These are phyloP conservation scores for Nematocida sp. DNA, from an alignment of 371 early-diverging fungal genomes.

Conservation along the genomic window DNA sequence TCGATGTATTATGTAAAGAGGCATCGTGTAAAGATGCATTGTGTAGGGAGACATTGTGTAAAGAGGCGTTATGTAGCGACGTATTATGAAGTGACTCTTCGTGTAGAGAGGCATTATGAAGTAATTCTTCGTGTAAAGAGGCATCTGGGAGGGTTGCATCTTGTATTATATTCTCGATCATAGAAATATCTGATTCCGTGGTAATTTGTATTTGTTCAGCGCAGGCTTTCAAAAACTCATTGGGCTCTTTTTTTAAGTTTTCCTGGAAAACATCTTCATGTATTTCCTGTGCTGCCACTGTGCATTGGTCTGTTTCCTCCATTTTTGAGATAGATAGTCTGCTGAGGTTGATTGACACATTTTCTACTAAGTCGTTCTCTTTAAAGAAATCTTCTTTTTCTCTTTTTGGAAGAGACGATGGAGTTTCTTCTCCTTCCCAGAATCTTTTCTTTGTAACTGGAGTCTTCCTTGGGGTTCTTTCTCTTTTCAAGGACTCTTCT, in stretches of 20 bases:
- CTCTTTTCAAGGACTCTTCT: conserved; percentile 33
- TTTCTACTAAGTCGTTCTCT: neutral
- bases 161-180: too few relatives aligned
- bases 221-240: conserved; percentile 36
- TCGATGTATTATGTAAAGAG: too few relatives aligned
- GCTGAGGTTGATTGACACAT: conserved; percentile 22
- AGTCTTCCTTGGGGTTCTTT: conserved; percentile 39
- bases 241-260: conserved; percentile 6
- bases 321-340: conserved; percentile 32
- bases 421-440: conserved; percentile 5
- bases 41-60: too few relatives aligned
- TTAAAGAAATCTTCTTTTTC: neutral
- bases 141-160: too few relatives aligned
- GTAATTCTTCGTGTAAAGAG: too few relatives aligned
- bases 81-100: too few relatives aligned
- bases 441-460: conserved; percentile 38
- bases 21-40: too few relatives aligned
- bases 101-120: too few relatives aligned
- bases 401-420: neutral
- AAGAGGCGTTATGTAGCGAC: too few relatives aligned
- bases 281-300: conserved; percentile 41
- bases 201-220: too few relatives aligned
- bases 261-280: conserved; percentile 32
- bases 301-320: conserved; percentile 49
- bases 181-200: too few relatives aligned